A percentile compares a stretch with the other conserved stretches of the same genome.
phyloP scores from a whole-genome alignment of 768 basidiomycete genomes.

The Scleroderma citrinum region DNA sequence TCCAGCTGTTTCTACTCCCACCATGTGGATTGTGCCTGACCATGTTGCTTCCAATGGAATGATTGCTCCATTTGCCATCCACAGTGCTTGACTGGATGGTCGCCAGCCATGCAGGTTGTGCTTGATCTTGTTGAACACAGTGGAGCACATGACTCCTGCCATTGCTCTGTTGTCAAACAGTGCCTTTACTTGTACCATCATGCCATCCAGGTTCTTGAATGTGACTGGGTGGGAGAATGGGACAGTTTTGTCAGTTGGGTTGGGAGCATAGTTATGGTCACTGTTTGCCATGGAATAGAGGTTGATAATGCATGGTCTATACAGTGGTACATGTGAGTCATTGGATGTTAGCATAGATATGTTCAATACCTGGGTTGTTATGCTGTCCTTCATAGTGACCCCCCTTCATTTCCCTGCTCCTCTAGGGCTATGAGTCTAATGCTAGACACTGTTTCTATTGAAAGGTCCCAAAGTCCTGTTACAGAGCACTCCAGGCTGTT shows the following conservation, averaged over 20 bases:
- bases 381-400: neutral
- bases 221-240: neutral
- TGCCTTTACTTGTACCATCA: neutral
- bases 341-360: neutral
- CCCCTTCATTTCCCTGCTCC: neutral
- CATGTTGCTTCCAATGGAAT: slow-evolving; percentile 5
- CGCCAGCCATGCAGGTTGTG: neutral
- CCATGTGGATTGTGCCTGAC: neutral
- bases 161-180: neutral
- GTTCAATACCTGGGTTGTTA: neutral
- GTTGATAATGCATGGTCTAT: neutral
- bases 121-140: neutral
- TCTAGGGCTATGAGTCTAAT: neutral
- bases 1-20: neutral
- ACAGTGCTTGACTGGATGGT: slow-evolving; percentile 5
- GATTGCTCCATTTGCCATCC: slow-evolving; percentile 28
- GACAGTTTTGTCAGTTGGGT: neutral
- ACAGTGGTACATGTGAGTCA: neutral
- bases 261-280: neutral
- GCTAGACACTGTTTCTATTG: neutral
- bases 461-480: neutral
- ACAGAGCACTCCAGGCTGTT: neutral
- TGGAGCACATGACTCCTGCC: neutral
- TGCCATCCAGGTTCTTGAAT: neutral
- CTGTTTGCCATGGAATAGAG: neutral